Evolutionary conservation across 2,329 filamentous ascomycete species (phyloP), one percentile per base, ranked within the genome.

Genomic region (Fusarium tanahbumbuense): DNA sequence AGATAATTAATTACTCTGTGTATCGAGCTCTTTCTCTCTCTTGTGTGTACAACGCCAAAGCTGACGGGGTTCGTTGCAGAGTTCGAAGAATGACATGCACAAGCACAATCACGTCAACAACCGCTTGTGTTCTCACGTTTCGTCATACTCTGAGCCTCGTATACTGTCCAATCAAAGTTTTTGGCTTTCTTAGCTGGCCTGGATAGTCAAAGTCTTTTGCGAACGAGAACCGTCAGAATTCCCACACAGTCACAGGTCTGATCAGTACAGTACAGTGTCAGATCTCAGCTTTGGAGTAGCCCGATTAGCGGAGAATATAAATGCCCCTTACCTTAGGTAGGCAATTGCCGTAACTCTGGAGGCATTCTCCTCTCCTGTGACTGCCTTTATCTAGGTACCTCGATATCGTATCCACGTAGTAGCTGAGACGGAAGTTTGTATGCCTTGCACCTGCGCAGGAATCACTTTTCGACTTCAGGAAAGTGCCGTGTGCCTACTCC

Each of bases 121-220:
- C 48, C 30, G 32, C 34, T n/a, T 15, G 13, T 27, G 23, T 41
- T 11, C 23, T 42, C n/a, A 22, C 42, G 48, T 46, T 28, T 53
- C 25, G 49, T 44, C 48, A 57, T 70, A 37, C 40, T 52, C 20
- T 18, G 42, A 25, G 42, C 25, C 18, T 52, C 23, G 27, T 41
- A 32, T 28, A 55, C 30, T 63, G 34, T 56, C 67, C 49, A 64
- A 67, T 70, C 49, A 27, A 32, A 42, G 45, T 27, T 40, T 45
- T 57, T 20, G 32, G 16, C 46, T 55, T 61, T 20, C 25, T 52
- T 62, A 18, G 20, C 34, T 30, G 32, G 65, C 52, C 65, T 46
- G 42, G 42, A 44, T 41, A 41, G 46, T 34, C 12, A 46, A 56
- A 56, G 53, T 41, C 42, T 61, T 59, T 53, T 48, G 45, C 37